Conservation (phyloP, 345 rosid species). For the Bruguiera parviflora region DNA sequence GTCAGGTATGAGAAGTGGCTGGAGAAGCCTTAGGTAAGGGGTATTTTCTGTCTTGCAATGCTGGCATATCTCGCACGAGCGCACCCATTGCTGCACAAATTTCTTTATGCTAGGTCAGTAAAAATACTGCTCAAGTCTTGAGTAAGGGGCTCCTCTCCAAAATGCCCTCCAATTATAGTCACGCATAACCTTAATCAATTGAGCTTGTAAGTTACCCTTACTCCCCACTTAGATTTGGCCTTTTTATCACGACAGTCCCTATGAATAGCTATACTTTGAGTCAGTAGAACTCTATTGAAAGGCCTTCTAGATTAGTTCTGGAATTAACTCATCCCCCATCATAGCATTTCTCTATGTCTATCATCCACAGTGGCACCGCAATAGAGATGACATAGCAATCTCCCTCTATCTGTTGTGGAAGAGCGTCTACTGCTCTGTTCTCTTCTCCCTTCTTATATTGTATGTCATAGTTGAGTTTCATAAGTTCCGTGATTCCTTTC, state of each 20-base stretch:
- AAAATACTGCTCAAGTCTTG: not conserved
- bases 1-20: not conserved
- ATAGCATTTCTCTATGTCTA: no score
- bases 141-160: not conserved
- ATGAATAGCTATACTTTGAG: not conserved
- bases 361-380: no score
- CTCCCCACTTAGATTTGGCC: not conserved
- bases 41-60: not conserved
- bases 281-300: not conserved
- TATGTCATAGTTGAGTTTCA: not conserved
- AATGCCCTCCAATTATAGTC: not conserved
- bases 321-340: not conserved
- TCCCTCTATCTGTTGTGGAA: no score
- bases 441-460: not conserved
- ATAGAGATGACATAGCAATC: no score
- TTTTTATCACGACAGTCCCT: not conserved
- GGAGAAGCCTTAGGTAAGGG: not conserved
- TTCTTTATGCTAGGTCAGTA: not conserved
- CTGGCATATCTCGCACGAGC: not conserved
- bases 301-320: rapidly evolving
- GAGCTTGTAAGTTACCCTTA: not conserved
- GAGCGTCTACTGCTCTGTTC: not conserved
- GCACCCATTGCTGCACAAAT: not conserved
- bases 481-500: not conserved
- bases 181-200: not conserved